These are phyloP conservation scores for Hypoxylon lienhwacheense DNA, from an alignment of 495 filamentous ascomycete genomes.

Conservation along the genomic window DNA sequence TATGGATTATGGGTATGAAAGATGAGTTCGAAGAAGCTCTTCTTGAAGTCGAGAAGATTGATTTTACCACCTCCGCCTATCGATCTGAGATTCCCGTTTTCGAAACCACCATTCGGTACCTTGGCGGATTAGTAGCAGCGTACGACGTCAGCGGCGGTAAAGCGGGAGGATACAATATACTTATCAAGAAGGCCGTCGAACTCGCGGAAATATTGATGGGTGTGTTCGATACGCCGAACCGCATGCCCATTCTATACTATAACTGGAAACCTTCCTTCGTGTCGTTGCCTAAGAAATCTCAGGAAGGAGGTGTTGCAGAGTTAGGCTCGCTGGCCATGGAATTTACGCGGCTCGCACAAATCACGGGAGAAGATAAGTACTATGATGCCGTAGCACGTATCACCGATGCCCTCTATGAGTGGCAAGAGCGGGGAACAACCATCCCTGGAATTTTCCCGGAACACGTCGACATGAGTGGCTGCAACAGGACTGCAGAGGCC, in stretches of 20 bases:
- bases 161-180: constrained; percentile 53
- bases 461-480: constrained; percentile 70
- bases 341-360: constrained; percentile 89
- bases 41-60: constrained; percentile 73
- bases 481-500: constrained; percentile 49
- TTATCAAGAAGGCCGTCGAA: constrained; percentile 86
- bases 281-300: constrained; percentile 66
- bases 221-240: constrained; percentile 94
- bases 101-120: constrained; percentile 85
- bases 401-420: constrained; percentile 79
- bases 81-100: constrained; percentile 71
- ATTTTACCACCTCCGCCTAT: constrained; percentile 77
- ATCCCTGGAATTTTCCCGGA: constrained; percentile 86
- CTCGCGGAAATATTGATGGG: constrained; percentile 87
- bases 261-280: constrained; percentile 73
- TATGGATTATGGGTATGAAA: constrained; percentile 95
- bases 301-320: constrained; percentile 73
- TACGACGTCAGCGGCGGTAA: constrained; percentile 74
- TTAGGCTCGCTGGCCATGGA: constrained; percentile 90
- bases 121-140: constrained; percentile 80
- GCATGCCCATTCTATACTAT: constrained; percentile 90
- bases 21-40: constrained; percentile 88
- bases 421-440: constrained; percentile 68
- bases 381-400: constrained; percentile 95
- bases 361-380: constrained; percentile 84